Evolutionary conservation across 108 stramenopile genomes (phyloP).

Genomic region (Conticribra guillardii): DNA sequence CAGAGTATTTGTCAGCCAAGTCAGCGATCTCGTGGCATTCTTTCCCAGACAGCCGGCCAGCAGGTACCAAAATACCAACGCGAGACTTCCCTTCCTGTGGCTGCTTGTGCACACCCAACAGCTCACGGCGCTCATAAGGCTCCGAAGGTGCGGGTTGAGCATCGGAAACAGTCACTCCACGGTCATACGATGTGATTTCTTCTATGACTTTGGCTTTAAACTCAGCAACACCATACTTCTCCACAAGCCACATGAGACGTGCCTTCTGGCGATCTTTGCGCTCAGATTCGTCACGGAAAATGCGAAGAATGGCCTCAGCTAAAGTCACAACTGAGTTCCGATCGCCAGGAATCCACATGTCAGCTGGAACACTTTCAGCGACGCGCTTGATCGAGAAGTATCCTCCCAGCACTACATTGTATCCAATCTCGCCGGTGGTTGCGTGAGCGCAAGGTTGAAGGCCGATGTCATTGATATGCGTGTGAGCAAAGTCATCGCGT

Average conservation of each 20-base stretch:
- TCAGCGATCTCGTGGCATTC: slow-evolving; percentile 85
- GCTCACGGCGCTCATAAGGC: slow-evolving; percentile 77
- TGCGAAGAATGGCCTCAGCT: slow-evolving; percentile 78
- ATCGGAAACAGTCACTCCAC: slow-evolving; percentile 66
- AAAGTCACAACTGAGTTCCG: slow-evolving; percentile 79
- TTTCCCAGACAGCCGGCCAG: slow-evolving; percentile 78
- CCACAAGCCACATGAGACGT: slow-evolving; percentile 93
- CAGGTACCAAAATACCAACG: slow-evolving; percentile 87
- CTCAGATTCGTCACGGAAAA: slow-evolving; percentile 91
- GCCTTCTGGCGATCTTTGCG: slow-evolving; percentile 90
- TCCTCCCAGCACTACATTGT: slow-evolving; percentile 94
- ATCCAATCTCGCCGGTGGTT: slow-evolving; percentile 89
- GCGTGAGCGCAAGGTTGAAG: slow-evolving; percentile 71
- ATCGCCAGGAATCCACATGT: slow-evolving; percentile 90
- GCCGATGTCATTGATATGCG: slow-evolving; percentile 95
- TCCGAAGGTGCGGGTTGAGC: slow-evolving; percentile 61
- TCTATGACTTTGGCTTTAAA: slow-evolving; percentile 74
- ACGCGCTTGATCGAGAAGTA: slow-evolving; percentile 94
- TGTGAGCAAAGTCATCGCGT: slow-evolving; percentile 93
- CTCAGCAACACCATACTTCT: slow-evolving; percentile 86
- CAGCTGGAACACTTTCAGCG: slow-evolving; percentile 76
- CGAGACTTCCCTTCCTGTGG: slow-evolving; percentile 84
- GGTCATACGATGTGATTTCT: slow-evolving; percentile 75
- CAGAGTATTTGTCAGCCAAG: slow-evolving; percentile 86
- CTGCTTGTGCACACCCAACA: slow-evolving; percentile 91